Conservation (phyloP, 2,329 filamentous ascomycete species). For the Scedosporium apiospermum region DNA sequence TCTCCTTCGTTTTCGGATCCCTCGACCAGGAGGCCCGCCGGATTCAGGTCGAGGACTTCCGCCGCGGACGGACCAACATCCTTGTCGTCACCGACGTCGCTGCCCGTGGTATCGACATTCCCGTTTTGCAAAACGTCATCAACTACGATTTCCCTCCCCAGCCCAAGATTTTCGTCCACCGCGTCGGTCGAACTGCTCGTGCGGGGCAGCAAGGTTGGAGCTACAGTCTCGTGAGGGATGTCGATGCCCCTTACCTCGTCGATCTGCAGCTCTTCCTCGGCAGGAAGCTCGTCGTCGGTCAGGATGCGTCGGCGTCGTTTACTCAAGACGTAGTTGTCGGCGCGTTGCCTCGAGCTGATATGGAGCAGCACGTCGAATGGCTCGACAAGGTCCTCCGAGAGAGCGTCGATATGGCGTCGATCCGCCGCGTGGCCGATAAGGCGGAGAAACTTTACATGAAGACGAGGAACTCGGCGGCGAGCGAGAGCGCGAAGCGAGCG, state of each 20-base stretch:
- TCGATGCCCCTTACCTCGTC: slow-evolving; percentile 83
- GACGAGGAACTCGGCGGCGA: slow-evolving; percentile 82
- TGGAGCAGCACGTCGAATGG: slow-evolving; percentile 75
- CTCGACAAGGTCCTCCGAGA: slow-evolving; percentile 69
- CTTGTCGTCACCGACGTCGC: slow-evolving; percentile 95
- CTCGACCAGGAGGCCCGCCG: slow-evolving; percentile 90
- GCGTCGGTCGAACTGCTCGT: slow-evolving; percentile 90
- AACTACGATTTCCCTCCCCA: slow-evolving; percentile 98
- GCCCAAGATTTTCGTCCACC: slow-evolving; percentile 92
- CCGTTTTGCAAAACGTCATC: slow-evolving; percentile 90
- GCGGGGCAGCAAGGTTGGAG: slow-evolving; percentile 89
- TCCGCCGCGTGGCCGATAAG: slow-evolving; percentile 69
- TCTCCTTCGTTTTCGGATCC: slow-evolving; percentile 90
- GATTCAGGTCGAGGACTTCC: slow-evolving; percentile 84
- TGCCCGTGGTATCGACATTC: slow-evolving; percentile 95
- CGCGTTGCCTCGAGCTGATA: slow-evolving; percentile 57
- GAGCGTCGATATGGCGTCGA: slow-evolving; percentile 59
- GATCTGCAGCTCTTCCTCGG: slow-evolving; percentile 92
- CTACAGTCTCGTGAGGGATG: slow-evolving; percentile 82
- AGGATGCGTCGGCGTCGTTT: slow-evolving; percentile 57
- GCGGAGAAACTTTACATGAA: slow-evolving; percentile 89
- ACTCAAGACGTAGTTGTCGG: slow-evolving; percentile 80
- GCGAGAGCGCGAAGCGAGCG: slow-evolving; percentile 79
- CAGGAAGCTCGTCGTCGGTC: slow-evolving; percentile 70
- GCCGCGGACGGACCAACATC: slow-evolving; percentile 75